A percentile compares a stretch with the other conserved stretches of the same genome.
Conservation (phyloP, 805 yeast genomes). For the Ogataea chonburiensis region DNA sequence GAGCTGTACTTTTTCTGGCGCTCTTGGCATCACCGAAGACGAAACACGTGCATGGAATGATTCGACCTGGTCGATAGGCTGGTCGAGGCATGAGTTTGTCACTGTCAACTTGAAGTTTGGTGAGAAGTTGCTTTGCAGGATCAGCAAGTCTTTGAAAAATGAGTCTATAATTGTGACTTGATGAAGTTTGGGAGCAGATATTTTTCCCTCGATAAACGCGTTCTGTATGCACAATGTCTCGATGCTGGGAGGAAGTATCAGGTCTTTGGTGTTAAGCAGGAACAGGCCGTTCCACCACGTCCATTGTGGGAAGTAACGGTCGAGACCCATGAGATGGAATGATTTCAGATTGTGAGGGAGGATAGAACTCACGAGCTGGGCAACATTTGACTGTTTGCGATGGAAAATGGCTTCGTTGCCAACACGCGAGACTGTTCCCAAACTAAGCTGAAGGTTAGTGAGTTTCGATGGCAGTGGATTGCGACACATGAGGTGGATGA, state of each 20-base stretch:
- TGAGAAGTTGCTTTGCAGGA: constrained; percentile 7
- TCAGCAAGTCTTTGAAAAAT: constrained; percentile 9
- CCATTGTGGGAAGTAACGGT: constrained; percentile 19
- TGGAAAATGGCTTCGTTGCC: constrained; percentile 16
- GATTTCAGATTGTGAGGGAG: constrained; percentile 8
- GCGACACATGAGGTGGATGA: constrained; percentile 7
- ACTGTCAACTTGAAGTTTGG: constrained; percentile 3
- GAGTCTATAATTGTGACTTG: constrained; percentile 7
- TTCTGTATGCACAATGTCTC: constrained; percentile 8
- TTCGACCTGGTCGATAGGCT: not conserved
- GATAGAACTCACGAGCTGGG: constrained; percentile 5
- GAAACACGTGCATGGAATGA: constrained; percentile 1
- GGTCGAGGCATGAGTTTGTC: constrained; percentile 11
- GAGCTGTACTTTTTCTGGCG: constrained; percentile 13
- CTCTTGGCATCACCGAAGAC: constrained; percentile 1
- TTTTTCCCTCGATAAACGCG: constrained; percentile 9
- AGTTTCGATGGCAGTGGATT: constrained; percentile 9
- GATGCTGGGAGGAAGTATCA: constrained; percentile 8
- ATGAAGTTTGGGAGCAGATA: constrained; percentile 8
- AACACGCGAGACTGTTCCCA: constrained; percentile 12
- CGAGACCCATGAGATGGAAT: constrained; percentile 10
- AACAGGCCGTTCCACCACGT: constrained; percentile 18
- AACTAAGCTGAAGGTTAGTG: not conserved
- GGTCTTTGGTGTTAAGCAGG: constrained; percentile 8
- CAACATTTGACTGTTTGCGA: constrained; percentile 7